Base-by-base conservation (phyloP, 257 asterid genomes). In the Leonotis leonurus region DNA sequence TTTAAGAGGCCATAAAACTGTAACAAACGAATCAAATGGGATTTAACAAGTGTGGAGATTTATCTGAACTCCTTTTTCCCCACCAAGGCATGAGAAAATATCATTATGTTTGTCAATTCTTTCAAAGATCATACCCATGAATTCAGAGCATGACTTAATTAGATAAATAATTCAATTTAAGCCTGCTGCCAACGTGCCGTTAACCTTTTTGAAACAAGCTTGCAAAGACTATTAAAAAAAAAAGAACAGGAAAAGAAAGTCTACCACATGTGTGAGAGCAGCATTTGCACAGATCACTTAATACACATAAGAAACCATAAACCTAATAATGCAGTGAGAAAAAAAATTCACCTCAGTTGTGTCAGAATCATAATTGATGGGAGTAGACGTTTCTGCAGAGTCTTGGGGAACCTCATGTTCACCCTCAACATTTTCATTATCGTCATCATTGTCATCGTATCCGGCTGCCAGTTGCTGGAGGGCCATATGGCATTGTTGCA, bases 1-100 rank as follows among this genome's bases (percentile, higher is more conserved):
- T 92, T 89, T 74, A 92, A 77, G 69, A 92, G 91, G 73, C 75
- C 81, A 32, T 89, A 84, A 44, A 86, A 74, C 99, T 92, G 96
- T 80, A 78, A 62, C 17, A 45, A 46, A 60, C 6, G 37, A 64
- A 68, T 12, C 41, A 69, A 18, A 70, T 54, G 67, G 53, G 55
- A 48, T 65, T 66, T 64, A 67, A 69, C 41, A 44, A 62, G 74
- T 35, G 20, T 1, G 20, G 12, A 63, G 30, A 64, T 26, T 8
- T 61, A 27, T 41, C 41, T n/a, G 32, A 46, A n/a, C n/a, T n/a
- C n/a, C n/a, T n/a, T n/a, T n/a, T n/a, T n/a, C n/a, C n/a, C 56
- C 14, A 37, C 71, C 20, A 25, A 45, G 35, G 33, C 37, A 35
- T 16, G 56, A 35, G 49, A 49, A 46, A 30, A 36, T 51, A 41